Percentiles rank a stretch among this genome's conserved stretches.
Conservation (phyloP, 1,284 basidiomycete genomes). For the Irpex sp. region DNA sequence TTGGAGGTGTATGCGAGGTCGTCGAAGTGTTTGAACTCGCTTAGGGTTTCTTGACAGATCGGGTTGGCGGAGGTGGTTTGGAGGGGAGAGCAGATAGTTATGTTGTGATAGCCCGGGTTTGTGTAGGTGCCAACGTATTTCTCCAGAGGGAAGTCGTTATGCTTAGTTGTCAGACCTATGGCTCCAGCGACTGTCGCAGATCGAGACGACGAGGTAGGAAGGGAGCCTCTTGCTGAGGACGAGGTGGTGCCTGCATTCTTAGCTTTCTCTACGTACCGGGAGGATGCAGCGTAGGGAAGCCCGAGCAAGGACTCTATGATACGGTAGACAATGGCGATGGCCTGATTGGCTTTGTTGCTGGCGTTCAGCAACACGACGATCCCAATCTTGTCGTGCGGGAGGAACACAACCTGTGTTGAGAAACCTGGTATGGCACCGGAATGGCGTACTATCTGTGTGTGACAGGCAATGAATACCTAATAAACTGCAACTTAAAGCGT, state of each 20-base stretch:
- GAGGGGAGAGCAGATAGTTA: conserved; percentile 15
- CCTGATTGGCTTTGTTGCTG: conserved; percentile 11
- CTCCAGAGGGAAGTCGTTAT: conserved; percentile 3
- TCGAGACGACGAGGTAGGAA: not conserved
- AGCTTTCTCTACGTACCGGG: not conserved
- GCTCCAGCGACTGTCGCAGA: not conserved
- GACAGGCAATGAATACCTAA: too few species aligned
- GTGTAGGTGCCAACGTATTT: conserved; percentile 18
- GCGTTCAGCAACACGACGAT: conserved; percentile 36
- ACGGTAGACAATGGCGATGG: not conserved
- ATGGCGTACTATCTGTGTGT: conserved; percentile 18
- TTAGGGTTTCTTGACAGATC: conserved; percentile 14
- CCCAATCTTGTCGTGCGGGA: conserved; percentile 30
- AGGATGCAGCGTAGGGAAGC: not conserved
- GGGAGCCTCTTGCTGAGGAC: too few species aligned
- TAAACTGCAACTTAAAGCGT: too few species aligned
- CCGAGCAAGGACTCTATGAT: not conserved
- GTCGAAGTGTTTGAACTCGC: conserved; percentile 9
- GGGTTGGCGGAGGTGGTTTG: conserved; percentile 5
- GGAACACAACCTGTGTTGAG: conserved; percentile 29
- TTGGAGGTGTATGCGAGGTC: not conserved
- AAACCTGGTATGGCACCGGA: conserved; percentile 31
- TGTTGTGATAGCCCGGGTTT: conserved; percentile 18
- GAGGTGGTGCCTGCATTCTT: too few species aligned
- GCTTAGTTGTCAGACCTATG: not conserved